phyloP scores from a whole-genome alignment of 2,329 filamentous ascomycete genomes.

The Claviceps pusilla region DNA sequence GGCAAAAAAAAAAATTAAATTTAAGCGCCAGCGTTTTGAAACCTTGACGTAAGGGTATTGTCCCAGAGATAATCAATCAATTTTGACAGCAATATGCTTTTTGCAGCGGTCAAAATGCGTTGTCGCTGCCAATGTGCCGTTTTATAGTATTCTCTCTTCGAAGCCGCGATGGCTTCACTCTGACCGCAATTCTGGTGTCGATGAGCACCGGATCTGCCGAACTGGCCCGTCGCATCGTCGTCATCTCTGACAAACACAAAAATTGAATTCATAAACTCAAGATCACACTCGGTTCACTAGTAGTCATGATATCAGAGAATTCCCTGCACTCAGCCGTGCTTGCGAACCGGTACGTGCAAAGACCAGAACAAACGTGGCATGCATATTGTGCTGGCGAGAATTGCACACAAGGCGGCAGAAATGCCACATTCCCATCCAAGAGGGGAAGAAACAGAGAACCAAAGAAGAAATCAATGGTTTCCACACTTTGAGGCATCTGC shows the following conservation, averaged over 20 bases:
- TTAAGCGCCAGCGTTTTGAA: neutral
- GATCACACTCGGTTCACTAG: too few species aligned
- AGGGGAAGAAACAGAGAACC: too few species aligned
- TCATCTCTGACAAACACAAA: neutral
- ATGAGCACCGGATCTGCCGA: too few species aligned
- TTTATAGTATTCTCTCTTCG: neutral
- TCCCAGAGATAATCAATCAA: too few species aligned
- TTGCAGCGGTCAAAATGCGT: neutral
- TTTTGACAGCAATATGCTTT: neutral
- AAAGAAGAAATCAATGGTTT: neutral
- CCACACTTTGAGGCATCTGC: neutral
- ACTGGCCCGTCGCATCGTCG: neutral
- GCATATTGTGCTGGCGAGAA: neutral
- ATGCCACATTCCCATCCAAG: too few species aligned
- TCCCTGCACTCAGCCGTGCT: neutral
- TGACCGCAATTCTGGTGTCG: neutral
- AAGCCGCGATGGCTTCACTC: constrained; percentile 4
- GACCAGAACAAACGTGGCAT: neutral
- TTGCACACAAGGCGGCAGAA: neutral
- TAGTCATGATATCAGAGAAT: neutral
- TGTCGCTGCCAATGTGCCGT: neutral
- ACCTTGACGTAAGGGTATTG: too few species aligned
- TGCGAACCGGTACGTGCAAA: neutral
- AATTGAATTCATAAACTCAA: neutral
- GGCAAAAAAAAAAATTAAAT: neutral